Evolutionary conservation across 2,329 filamentous ascomycete genomes (phyloP).

Genomic region (Venturia effusa): DNA sequence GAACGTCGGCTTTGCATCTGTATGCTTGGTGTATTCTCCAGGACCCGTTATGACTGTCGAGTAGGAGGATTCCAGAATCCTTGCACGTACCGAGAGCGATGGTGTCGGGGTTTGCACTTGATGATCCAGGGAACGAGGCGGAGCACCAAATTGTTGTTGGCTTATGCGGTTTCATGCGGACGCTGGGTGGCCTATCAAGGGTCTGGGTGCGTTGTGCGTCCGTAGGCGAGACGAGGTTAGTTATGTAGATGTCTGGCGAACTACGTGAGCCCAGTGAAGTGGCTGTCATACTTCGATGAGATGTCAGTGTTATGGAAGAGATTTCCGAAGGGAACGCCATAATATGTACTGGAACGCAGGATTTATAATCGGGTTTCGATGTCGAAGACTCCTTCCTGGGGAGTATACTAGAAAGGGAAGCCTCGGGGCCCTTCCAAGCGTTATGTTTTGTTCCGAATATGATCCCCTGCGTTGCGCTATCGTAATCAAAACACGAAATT

Average conservation of each 20-base stretch:
- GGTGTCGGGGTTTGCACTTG: constrained; percentile 4
- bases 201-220: constrained; percentile 14
- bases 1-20: constrained; percentile 19
- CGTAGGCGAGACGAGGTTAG: constrained; percentile 16
- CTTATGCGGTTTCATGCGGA: constrained; percentile 20
- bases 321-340: constrained; percentile 18
- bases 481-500: constrained; percentile 1
- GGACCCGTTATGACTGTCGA: constrained; percentile 13
- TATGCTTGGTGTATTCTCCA: constrained; percentile 10
- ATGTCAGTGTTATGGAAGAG: constrained; percentile 22
- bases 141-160: constrained; percentile 21
- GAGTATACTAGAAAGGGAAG: neutral
- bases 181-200: constrained; percentile 16
- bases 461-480: neutral
- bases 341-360: constrained; percentile 18
- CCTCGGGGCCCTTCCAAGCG: neutral
- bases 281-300: constrained; percentile 20
- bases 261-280: constrained; percentile 22
- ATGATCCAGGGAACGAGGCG: constrained; percentile 16
- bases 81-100: constrained; percentile 23
- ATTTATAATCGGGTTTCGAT: constrained; percentile 16
- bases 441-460: neutral
- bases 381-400: neutral
- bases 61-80: constrained; percentile 14
- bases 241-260: constrained; percentile 20